phyloP scores from a whole-genome alignment of 495 filamentous ascomycete species.

The Penicillium maclennaniae region DNA sequence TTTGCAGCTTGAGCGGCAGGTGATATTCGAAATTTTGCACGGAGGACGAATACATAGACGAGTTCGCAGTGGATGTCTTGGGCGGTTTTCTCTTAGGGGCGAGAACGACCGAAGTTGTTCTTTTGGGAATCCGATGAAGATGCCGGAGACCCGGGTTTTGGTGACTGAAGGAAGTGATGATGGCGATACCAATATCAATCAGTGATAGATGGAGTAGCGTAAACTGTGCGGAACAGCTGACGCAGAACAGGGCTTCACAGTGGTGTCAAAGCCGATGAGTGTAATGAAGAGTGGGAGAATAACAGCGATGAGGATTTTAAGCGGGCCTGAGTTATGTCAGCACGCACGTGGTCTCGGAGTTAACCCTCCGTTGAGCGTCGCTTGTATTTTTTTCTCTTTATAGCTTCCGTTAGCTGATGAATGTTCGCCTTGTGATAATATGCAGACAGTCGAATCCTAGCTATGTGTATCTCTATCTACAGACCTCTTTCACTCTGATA shows the following conservation, averaged over 20 bases:
- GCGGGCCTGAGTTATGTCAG: conserved; percentile 20
- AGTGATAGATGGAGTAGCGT: conserved; percentile 6
- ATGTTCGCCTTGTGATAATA: not conserved
- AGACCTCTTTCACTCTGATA: not conserved
- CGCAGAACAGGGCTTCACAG: conserved; percentile 22
- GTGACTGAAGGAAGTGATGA: conserved; percentile 21
- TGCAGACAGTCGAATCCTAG: no score
- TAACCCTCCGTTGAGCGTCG: not conserved
- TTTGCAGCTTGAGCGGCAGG: conserved; percentile 87
- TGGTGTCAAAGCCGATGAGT: conserved; percentile 18
- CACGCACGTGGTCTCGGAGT: conserved; percentile 25
- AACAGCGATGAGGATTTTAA: conserved; percentile 13
- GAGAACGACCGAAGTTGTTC: conserved; percentile 38
- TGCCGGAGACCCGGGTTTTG: conserved; percentile 20
- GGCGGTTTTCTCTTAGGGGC: conserved; percentile 37
- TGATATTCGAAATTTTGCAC: conserved; percentile 73
- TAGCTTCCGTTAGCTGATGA: not conserved
- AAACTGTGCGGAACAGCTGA: conserved; percentile 22
- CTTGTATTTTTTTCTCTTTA: not conserved
- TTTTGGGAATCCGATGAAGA: conserved; percentile 33
- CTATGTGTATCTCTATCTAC: not conserved
- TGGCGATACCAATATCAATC: conserved; percentile 21
- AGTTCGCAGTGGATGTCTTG: conserved; percentile 35
- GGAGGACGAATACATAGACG: conserved; percentile 83
- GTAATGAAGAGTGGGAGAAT: conserved; percentile 7